Conservation (phyloP, 345 rosid species). For the Eucalyptus curtisii region DNA sequence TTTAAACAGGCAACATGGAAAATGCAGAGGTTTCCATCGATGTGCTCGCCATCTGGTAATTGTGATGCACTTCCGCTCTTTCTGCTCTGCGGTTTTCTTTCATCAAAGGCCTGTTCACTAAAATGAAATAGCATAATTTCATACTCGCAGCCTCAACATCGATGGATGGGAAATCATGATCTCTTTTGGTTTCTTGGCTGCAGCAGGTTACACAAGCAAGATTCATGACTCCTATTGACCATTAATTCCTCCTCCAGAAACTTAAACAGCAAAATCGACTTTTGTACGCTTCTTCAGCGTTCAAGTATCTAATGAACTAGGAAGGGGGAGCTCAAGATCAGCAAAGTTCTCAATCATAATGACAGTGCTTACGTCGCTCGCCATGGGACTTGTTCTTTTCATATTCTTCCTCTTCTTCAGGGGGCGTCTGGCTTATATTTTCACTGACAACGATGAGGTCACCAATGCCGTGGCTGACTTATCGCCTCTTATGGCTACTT, state of each 20-base stretch:
- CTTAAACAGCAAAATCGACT: background rate
- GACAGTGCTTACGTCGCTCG: constrained; percentile 31
- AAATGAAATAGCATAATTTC: background rate
- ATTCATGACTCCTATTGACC: background rate
- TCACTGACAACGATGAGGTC: constrained; percentile 38
- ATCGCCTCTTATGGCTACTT: constrained; percentile 50
- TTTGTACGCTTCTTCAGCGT: constrained; percentile 20
- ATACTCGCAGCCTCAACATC: constrained; percentile 42
- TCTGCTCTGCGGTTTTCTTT: background rate
- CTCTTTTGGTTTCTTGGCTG: constrained; percentile 71
- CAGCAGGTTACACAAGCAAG: constrained; percentile 34
- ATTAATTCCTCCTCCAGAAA: background rate
- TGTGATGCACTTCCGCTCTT: background rate
- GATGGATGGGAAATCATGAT: constrained; percentile 80
- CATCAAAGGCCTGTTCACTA: background rate
- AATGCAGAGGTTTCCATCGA: constrained; percentile 63
- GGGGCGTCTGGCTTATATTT: constrained; percentile 52
- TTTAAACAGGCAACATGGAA: constrained; percentile 51
- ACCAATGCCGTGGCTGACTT: constrained; percentile 44
- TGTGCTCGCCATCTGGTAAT: constrained; percentile 74
- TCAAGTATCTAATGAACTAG: constrained; percentile 71
- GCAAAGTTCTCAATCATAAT: constrained; percentile 37
- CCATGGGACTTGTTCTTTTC: constrained; percentile 34
- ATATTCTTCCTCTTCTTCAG: constrained; percentile 28
- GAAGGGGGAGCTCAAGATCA: constrained; percentile 27